These are phyloP conservation scores for Phytopythium sindhum DNA, from an alignment of 352 stramenopile species.

Conservation along the genomic window DNA sequence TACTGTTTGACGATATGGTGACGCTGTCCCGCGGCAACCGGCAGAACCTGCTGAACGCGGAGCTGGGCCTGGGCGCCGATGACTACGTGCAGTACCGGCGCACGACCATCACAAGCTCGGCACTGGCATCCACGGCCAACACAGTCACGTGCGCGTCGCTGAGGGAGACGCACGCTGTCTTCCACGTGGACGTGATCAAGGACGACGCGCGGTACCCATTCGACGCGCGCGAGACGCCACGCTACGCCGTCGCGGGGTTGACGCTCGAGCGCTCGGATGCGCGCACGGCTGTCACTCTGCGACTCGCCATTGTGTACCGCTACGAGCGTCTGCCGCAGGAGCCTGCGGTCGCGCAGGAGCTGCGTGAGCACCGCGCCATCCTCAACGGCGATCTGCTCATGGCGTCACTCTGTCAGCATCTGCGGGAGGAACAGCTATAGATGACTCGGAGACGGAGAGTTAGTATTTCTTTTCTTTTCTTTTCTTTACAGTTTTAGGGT, in stretches of 20 bases:
- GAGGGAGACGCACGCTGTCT: conserved; percentile 20
- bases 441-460: too few species aligned
- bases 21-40: background rate
- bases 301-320: conserved; percentile 26
- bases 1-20: background rate
- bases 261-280: conserved; percentile 21
- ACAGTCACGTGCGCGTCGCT: conserved; percentile 29
- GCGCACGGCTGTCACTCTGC: conserved; percentile 21
- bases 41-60: background rate
- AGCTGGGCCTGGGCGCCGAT: background rate
- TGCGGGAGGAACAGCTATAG: conserved; percentile 16
- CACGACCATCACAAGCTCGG: conserved; percentile 21
- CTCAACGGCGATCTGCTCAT: conserved; percentile 43
- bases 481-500: too few species aligned
- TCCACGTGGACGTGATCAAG: conserved; percentile 31
- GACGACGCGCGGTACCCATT: conserved; percentile 29
- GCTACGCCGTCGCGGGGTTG: conserved; percentile 23
- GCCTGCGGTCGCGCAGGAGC: conserved; percentile 18
- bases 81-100: conserved; percentile 25
- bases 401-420: conserved; percentile 28
- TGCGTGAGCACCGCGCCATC: conserved; percentile 30
- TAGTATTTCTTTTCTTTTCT: too few species aligned
- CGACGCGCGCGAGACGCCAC: conserved; percentile 8
- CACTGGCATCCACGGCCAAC: conserved; percentile 20
- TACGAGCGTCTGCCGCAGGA: conserved; percentile 33